Percentiles rank a stretch among this genome's conserved stretches.
These are phyloP conservation scores for Neurospora africana DNA, from an alignment of 495 filamentous ascomycete genomes.

Conservation along the genomic window DNA sequence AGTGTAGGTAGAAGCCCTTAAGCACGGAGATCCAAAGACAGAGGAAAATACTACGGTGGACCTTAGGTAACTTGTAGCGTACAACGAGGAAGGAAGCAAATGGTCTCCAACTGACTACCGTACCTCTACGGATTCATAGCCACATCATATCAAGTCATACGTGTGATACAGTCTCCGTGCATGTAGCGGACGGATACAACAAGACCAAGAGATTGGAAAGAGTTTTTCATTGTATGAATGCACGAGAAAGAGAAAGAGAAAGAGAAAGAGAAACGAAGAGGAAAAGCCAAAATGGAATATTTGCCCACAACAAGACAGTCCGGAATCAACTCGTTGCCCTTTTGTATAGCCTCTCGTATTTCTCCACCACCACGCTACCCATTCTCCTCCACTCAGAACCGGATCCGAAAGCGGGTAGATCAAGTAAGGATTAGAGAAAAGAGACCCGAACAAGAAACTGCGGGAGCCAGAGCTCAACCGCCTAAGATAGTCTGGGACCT, in stretches of 20 bases:
- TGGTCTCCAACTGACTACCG: neutral
- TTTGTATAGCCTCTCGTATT: neutral
- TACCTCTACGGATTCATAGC: neutral
- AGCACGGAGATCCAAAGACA: neutral
- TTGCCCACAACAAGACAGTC: neutral
- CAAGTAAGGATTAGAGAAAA: no score
- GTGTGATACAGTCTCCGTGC: neutral
- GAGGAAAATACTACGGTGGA: neutral
- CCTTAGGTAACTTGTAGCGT: neutral
- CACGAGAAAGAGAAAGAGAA: neutral
- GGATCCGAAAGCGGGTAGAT: neutral
- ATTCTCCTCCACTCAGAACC: neutral
- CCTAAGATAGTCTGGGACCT: neutral
- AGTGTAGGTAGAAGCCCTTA: neutral
- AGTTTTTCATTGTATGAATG: neutral
- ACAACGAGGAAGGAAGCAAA: neutral
- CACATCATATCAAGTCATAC: neutral
- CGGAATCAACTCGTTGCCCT: neutral
- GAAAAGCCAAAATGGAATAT: neutral
- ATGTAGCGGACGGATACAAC: neutral
- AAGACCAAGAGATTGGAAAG: neutral
- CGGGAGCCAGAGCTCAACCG: neutral
- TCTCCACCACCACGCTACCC: neutral
- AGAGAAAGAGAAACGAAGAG: neutral
- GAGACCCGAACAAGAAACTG: neutral